These are phyloP conservation scores for Plasmodium inui DNA, from an alignment of 169 alveolate genomes.

Conservation along the genomic window DNA sequence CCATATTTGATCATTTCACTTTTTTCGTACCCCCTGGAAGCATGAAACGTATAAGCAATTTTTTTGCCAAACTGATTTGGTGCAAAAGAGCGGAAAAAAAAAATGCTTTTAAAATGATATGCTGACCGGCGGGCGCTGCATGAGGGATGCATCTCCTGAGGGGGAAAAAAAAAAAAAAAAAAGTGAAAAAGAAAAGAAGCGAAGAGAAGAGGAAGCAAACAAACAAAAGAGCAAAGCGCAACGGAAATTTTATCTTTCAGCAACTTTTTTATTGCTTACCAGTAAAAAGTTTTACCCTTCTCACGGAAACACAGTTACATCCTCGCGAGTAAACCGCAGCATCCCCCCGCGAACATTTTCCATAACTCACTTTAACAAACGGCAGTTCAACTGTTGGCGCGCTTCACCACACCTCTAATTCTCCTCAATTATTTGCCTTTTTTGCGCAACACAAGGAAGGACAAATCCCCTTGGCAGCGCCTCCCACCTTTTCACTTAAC, in stretches of 20 bases:
- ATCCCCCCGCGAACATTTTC: not conserved
- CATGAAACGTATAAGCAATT: not conserved
- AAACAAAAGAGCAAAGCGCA: not conserved
- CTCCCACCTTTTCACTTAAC: not conserved
- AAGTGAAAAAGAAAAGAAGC: not conserved
- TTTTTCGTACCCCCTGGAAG: not conserved
- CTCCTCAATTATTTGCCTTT: not conserved
- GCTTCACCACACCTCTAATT: not conserved
- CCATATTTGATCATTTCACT: not conserved
- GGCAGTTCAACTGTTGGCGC: not conserved
- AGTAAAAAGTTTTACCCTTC: not conserved
- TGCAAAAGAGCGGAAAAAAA: not conserved
- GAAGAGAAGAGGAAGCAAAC: not conserved
- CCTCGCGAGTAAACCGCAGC: too few species aligned
- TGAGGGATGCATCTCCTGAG: not conserved
- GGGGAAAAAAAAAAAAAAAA: not conserved
- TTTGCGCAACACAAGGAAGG: not conserved
- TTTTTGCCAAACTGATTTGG: not conserved
- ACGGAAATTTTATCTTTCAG: not conserved
- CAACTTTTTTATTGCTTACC: not conserved
- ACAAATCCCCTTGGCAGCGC: not conserved
- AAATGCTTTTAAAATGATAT: not conserved
- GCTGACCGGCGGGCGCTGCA: not conserved
- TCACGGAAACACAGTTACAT: not conserved
- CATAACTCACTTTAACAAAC: not conserved